Evolutionary conservation across 768 basidiomycete species (phyloP).

Genomic region (Psilocybe sp.): DNA sequence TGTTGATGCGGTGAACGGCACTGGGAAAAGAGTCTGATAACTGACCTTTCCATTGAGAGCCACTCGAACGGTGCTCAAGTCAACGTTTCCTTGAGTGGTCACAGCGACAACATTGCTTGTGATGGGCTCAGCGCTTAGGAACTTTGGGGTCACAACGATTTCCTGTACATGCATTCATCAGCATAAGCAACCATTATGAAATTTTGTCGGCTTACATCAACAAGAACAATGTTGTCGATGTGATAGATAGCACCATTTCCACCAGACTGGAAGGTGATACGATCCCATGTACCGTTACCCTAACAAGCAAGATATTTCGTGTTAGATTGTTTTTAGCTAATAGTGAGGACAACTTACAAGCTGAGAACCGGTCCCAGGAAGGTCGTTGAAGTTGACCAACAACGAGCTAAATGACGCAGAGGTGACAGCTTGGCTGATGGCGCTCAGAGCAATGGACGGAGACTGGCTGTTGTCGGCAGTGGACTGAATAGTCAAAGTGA

Average conservation of each 20-base stretch:
- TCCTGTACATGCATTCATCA: conserved; percentile 18
- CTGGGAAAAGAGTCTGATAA: neutral
- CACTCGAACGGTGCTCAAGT: conserved; percentile 36
- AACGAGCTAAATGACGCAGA: conserved; percentile 39
- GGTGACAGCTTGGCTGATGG: conserved; percentile 36
- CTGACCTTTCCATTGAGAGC: conserved; percentile 37
- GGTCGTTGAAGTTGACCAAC: conserved; percentile 42
- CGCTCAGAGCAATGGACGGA: conserved; percentile 38
- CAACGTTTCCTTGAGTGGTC: conserved; percentile 44
- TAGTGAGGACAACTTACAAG: conserved; percentile 24
- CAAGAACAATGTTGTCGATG: conserved; percentile 47
- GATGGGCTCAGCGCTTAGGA: conserved; percentile 52
- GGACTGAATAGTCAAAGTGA: conserved; percentile 38
- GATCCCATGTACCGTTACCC: conserved; percentile 45
- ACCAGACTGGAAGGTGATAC: conserved; percentile 46
- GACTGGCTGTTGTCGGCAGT: conserved; percentile 34
- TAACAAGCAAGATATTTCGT: conserved; percentile 9
- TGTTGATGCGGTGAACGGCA: neutral
- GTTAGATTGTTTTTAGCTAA: neutral
- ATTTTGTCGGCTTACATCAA: conserved; percentile 26
- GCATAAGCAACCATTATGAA: neutral
- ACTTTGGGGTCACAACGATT: conserved; percentile 43
- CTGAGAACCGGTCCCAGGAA: conserved; percentile 38
- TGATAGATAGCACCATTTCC: conserved; percentile 47
- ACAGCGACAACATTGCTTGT: conserved; percentile 45